Evolutionary conservation across 805 yeast species (phyloP), one percentile per base, ranked within the genome.

Genomic region (Metschnikowia lachancei): DNA sequence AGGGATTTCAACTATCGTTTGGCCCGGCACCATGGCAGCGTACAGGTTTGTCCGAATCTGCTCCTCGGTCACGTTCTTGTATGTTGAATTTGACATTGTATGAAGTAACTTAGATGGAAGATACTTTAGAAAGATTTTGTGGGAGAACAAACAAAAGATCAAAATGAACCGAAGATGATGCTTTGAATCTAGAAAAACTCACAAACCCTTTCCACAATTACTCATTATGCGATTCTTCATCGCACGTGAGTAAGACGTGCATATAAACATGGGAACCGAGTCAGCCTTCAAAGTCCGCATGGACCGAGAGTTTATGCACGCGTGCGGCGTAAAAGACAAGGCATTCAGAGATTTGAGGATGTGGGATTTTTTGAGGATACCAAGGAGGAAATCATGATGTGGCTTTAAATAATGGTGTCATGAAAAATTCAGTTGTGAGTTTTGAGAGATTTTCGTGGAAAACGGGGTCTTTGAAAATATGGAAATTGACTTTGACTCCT

Each of bases 1-100:
- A 0, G 97, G 96, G 6, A 94, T 73, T 48, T 85, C 83, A 11
- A 86, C 87, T 14, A 88, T 81, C 26, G 80, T 78, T 66, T 94
- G 99, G 37, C 82, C 85, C 18, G 78, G 72, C 10, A 94, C 95
- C 44, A 91, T 69, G 16, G 72, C 72, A 2, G 84, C 75, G 55
- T 79, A 88, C 14, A 87, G 85, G 60, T 94, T 94, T 45, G 77
- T 75, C 3, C 45, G 41, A 19, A 67, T 75, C 56, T 81, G 80
- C 43, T 68, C 65, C 36, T 63, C 72, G 39, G 76, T 71, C 34
- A 77, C 61, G 39, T 69, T 69, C 51, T 65, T 68, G 50, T 65
- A 76, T 30, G 28, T 11, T 29, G 32, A n/a, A 29, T 29, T 29
- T 29, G 13, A 6, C 32, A 29, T 29, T 6, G 32, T 29, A n/a